These are phyloP conservation scores for Xylariaceae sp. DNA, from an alignment of 2,329 filamentous ascomycete genomes.

Conservation along the genomic window DNA sequence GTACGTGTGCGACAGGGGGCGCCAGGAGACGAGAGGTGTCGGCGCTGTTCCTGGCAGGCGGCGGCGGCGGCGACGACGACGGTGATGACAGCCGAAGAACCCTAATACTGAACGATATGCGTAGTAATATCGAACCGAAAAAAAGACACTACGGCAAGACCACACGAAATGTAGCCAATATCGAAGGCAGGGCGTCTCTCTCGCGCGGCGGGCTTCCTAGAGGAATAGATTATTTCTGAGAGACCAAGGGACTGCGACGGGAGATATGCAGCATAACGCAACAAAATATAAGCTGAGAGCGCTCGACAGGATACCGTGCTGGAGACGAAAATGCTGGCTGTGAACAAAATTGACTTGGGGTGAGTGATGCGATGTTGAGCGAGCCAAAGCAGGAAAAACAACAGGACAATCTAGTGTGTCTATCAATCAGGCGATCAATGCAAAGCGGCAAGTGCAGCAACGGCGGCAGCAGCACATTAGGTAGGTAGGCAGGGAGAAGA, in stretches of 20 bases:
- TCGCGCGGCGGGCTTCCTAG: constrained; percentile 7
- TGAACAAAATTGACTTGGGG: constrained; percentile 6
- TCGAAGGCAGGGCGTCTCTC: constrained; percentile 5
- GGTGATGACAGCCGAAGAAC: background rate
- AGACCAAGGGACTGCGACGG: constrained; percentile 9
- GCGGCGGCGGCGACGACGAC: background rate
- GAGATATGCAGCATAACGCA: constrained; percentile 8
- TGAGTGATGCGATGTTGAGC: constrained; percentile 1
- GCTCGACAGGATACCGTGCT: constrained; percentile 12
- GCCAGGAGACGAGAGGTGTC: constrained; percentile 10
- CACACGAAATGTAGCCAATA: constrained; percentile 6
- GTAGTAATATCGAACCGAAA: constrained; percentile 8
- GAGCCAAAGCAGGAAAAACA: background rate
- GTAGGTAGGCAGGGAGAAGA: background rate
- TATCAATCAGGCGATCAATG: constrained; percentile 17
- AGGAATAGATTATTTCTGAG: constrained; percentile 2
- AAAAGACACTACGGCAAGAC: constrained; percentile 5
- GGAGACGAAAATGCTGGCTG: constrained; percentile 11
- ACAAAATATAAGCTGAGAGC: constrained; percentile 11
- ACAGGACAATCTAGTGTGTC: constrained; percentile 5
- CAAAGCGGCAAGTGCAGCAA: constrained; percentile 4
- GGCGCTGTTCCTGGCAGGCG: background rate
- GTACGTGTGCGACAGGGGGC: constrained; percentile 21
- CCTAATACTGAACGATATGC: constrained; percentile 4
- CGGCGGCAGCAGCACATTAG: constrained; percentile 1